Conservation (phyloP, 495 filamentous ascomycete genomes). For the Neurospora cerealis region DNA sequence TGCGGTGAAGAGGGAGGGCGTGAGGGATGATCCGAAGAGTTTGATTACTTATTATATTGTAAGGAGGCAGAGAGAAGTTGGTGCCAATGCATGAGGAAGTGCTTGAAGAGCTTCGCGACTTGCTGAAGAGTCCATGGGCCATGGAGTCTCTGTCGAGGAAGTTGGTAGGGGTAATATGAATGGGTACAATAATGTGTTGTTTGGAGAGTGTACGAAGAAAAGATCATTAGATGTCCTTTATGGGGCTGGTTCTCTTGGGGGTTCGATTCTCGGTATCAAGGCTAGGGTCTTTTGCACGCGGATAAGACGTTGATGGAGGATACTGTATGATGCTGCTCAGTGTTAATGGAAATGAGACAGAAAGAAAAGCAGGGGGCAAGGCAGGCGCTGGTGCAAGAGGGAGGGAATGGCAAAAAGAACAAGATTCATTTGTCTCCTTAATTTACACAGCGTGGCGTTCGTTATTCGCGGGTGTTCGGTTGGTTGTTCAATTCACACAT, state of each 20-base stretch:
- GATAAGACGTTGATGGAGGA: neutral
- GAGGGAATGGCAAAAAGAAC: neutral
- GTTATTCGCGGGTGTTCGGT: neutral
- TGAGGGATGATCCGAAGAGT: conserved; percentile 59
- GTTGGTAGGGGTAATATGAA: neutral
- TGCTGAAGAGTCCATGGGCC: neutral
- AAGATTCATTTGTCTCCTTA: neutral
- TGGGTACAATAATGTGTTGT: neutral
- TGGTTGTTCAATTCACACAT: neutral
- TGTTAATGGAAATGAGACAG: neutral
- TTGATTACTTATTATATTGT: conserved; percentile 79
- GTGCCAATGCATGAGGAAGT: neutral
- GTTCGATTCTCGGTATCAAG: neutral
- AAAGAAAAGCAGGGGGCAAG: neutral
- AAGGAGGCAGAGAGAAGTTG: conserved; percentile 44
- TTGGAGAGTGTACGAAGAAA: neutral
- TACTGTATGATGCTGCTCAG: neutral
- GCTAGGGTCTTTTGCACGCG: neutral
- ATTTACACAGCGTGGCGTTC: neutral
- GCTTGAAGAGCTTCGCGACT: neutral
- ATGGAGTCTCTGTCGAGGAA: neutral
- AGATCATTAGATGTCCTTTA: neutral
- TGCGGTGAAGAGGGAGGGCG: conserved; percentile 38
- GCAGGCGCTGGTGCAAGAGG: neutral
- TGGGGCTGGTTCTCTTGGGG: neutral